phyloP scores from a whole-genome alignment of 140 eudicot species.

The Senecio squalidus region DNA sequence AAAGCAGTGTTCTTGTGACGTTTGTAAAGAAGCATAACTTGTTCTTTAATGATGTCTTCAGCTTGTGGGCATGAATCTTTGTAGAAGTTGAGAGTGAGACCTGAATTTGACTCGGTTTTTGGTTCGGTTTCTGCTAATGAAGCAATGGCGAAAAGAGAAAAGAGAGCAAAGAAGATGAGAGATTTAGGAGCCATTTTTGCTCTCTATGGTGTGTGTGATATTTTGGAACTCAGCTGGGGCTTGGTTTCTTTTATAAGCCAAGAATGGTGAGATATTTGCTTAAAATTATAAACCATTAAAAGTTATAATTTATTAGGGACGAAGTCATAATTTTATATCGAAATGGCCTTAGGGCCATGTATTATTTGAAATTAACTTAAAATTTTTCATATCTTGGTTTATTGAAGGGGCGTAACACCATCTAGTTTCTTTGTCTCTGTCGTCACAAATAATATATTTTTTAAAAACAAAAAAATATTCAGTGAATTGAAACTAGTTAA shows the following conservation, averaged over 20 bases:
- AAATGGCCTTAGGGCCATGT: no score
- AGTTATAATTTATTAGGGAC: no score
- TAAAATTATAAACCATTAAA: not conserved
- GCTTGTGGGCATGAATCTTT: conserved; percentile 96
- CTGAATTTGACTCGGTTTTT: conserved; percentile 30
- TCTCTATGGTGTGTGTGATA: conserved; percentile 12
- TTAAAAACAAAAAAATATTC: no score
- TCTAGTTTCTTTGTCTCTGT: no score
- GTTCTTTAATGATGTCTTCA: conserved; percentile 91
- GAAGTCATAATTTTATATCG: no score
- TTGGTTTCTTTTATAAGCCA: conserved; percentile 38
- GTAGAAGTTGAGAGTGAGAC: conserved; percentile 76
- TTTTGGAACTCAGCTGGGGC: conserved; percentile 5
- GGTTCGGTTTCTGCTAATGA: conserved; percentile 41
- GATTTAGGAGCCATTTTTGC: conserved; percentile 44
- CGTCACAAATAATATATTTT: no score
- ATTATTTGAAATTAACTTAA: no score
- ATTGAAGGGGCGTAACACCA: no score
- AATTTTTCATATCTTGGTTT: no score
- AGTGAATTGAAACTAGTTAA: no score
- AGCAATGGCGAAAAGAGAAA: conserved; percentile 41
- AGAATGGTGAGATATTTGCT: conserved; percentile 1
- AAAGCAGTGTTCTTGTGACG: conserved; percentile 99
- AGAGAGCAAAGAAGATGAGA: conserved; percentile 47
- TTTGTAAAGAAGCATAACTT: conserved; percentile 94